phyloP scores from a whole-genome alignment of 306 rosid species.

The Fragaria vesca region DNA sequence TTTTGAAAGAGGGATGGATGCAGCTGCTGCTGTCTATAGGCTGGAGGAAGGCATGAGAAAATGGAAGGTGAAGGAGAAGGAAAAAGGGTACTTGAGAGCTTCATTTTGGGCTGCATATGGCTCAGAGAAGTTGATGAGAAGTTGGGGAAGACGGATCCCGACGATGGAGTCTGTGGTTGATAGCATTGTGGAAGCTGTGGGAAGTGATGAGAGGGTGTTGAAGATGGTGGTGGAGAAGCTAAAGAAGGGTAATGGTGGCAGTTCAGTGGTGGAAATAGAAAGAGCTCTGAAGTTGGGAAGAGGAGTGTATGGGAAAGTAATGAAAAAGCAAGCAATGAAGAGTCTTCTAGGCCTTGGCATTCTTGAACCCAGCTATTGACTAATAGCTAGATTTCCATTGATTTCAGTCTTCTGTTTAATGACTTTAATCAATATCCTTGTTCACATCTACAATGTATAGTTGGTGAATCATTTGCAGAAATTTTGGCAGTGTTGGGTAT shows the following conservation, averaged over 20 bases:
- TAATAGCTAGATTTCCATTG: not conserved
- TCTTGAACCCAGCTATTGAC: constrained; percentile 29
- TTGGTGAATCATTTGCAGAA: not conserved
- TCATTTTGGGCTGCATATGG: constrained; percentile 68
- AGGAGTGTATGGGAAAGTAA: constrained; percentile 66
- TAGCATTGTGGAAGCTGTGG: constrained; percentile 56
- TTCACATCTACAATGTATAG: not conserved
- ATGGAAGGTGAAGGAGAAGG: constrained; percentile 65
- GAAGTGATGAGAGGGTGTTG: constrained; percentile 74
- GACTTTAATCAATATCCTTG: not conserved
- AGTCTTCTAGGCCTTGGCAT: constrained; percentile 40
- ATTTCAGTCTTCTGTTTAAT: not conserved
- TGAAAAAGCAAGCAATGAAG: constrained; percentile 70
- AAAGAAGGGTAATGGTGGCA: constrained; percentile 45
- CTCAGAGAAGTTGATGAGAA: constrained; percentile 55
- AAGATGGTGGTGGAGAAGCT: constrained; percentile 48
- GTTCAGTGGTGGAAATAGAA: constrained; percentile 42
- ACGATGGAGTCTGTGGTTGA: constrained; percentile 43
- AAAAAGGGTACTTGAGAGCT: constrained; percentile 68
- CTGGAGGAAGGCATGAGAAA: constrained; percentile 78
- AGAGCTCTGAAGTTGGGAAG: constrained; percentile 56
- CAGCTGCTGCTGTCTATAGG: constrained; percentile 50
- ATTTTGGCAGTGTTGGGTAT: not conserved
- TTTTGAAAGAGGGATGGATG: constrained; percentile 64
- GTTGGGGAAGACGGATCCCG: constrained; percentile 77